Evolutionary conservation across 768 basidiomycete genomes (phyloP).

Genomic region (Cystofilobasidium macerans): DNA sequence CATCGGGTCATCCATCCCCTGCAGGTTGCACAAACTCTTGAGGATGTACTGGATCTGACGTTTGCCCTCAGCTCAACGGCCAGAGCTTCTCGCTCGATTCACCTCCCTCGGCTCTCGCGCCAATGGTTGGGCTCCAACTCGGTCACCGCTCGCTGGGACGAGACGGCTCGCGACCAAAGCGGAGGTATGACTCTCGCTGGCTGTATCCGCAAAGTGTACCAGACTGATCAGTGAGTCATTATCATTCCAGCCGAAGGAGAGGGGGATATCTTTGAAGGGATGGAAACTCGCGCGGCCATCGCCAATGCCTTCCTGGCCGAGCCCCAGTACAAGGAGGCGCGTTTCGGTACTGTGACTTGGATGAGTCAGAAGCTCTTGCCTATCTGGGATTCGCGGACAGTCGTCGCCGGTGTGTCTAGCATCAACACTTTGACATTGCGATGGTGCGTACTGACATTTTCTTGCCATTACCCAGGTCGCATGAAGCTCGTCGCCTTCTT

Average conservation of each 20-base stretch:
- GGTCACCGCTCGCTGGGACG: constrained; percentile 19
- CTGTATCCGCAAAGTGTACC: too few species aligned
- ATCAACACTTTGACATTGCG: too few species aligned
- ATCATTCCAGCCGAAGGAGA: neutral
- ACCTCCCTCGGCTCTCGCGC: constrained; percentile 8
- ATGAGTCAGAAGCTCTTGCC: neutral
- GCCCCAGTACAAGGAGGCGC: neutral
- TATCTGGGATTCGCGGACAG: constrained; percentile 11
- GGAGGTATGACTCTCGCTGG: neutral
- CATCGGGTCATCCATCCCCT: too few species aligned
- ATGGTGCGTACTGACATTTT: too few species aligned
- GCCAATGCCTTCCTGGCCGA: neutral
- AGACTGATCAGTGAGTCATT: neutral
- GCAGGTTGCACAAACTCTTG: constrained; percentile 17
- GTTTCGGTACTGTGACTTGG: neutral
- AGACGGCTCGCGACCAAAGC: constrained; percentile 11
- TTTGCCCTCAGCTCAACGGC: constrained; percentile 5
- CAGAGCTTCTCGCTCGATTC: neutral
- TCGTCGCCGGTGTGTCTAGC: too few species aligned
- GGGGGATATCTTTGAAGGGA: neutral
- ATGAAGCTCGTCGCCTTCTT: neutral
- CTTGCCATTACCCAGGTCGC: constrained; percentile 10
- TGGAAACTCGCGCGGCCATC: neutral
- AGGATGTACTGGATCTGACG: neutral
- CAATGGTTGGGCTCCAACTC: constrained; percentile 19